These are phyloP conservation scores for Jackrogersella minutella DNA, from an alignment of 495 filamentous ascomycete genomes.

Conservation along the genomic window DNA sequence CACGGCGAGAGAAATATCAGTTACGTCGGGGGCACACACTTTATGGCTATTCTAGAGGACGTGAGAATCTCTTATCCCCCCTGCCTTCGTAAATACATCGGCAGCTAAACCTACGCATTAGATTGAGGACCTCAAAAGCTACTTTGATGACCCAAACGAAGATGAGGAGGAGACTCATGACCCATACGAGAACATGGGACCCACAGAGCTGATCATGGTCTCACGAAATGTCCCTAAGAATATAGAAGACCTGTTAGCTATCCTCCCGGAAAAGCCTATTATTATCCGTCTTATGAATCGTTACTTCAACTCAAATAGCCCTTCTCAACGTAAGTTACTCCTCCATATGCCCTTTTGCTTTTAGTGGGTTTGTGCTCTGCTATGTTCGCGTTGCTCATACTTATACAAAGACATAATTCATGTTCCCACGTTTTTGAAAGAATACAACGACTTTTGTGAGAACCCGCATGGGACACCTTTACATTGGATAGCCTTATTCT, in stretches of 20 bases:
- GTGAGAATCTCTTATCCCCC: too few species aligned
- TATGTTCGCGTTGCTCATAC: constrained; percentile 12
- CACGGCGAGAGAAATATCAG: constrained; percentile 47
- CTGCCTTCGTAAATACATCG: background rate
- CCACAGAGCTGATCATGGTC: constrained; percentile 46
- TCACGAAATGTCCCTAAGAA: constrained; percentile 39
- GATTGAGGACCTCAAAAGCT: constrained; percentile 57
- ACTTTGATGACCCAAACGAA: constrained; percentile 52
- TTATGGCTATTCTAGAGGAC: constrained; percentile 64
- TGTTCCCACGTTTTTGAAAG: constrained; percentile 52
- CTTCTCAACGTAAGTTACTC: constrained; percentile 49
- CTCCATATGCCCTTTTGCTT: background rate
- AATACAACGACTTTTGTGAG: constrained; percentile 61
- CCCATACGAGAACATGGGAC: constrained; percentile 39
- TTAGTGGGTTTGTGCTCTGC: background rate
- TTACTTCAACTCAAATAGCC: constrained; percentile 60
- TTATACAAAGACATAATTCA: constrained; percentile 50
- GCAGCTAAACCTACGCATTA: constrained; percentile 24
- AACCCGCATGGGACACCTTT: constrained; percentile 47
- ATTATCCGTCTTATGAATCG: constrained; percentile 55
- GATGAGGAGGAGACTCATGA: constrained; percentile 41
- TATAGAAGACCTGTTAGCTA: constrained; percentile 49
- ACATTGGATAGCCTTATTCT: constrained; percentile 57
- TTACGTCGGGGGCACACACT: constrained; percentile 63
- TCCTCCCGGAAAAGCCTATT: constrained; percentile 50